These are phyloP conservation scores for Microbotryum lychnidis-dioicae DNA, from an alignment of 1,284 basidiomycete species.

Conservation along the genomic window DNA sequence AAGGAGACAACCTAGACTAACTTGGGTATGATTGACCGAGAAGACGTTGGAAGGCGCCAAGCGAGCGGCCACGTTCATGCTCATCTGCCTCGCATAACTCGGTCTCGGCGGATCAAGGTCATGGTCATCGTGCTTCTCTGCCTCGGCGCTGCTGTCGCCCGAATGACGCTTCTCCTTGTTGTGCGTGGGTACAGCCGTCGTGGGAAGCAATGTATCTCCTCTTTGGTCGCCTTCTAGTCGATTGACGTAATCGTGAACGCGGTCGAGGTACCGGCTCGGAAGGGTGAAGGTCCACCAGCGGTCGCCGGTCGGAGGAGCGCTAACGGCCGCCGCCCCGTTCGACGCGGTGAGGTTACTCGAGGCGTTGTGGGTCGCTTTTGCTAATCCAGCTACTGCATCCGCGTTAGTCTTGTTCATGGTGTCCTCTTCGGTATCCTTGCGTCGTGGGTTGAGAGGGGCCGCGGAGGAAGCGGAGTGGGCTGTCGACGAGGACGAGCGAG, in stretches of 20 bases:
- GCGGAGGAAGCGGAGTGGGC: not conserved
- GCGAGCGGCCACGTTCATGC: constrained; percentile 13
- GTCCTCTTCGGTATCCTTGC: not conserved
- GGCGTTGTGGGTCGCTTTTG: not conserved
- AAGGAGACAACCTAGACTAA: not conserved
- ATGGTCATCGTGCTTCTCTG: not conserved
- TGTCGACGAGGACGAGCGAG: constrained; percentile 10
- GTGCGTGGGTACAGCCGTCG: not conserved
- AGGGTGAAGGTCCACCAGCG: constrained; percentile 36
- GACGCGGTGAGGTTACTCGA: not conserved
- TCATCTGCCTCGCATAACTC: constrained; percentile 18
- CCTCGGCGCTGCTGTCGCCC: not conserved
- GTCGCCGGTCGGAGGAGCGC: constrained; percentile 13
- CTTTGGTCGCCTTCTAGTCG: not conserved
- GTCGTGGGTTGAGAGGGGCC: not conserved
- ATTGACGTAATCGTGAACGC: constrained; percentile 31
- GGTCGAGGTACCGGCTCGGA: constrained; percentile 31
- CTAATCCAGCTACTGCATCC: not conserved
- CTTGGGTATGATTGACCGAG: constrained; percentile 29
- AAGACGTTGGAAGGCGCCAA: constrained; percentile 22
- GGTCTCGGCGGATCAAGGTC: not conserved
- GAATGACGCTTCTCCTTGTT: not conserved
- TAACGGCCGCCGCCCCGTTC: not conserved
- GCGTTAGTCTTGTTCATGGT: too few species aligned
- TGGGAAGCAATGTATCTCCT: not conserved